These are phyloP conservation scores for Hanseniaspora nectarophila DNA, from an alignment of 805 yeast genomes.

Conservation along the genomic window DNA sequence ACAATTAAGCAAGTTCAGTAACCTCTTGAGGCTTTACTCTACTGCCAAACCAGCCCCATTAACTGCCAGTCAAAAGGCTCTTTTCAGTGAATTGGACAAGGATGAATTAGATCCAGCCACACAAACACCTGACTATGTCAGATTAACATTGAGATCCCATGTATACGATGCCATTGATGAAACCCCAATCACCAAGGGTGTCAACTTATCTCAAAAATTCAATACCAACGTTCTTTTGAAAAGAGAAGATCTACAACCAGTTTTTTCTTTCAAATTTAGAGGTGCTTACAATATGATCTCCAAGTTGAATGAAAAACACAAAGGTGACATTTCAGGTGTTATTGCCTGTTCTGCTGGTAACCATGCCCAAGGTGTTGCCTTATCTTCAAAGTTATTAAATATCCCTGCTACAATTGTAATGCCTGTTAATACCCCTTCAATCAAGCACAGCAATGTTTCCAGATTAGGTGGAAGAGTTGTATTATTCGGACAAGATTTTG, in stretches of 20 bases:
- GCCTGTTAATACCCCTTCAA: slow-evolving; percentile 96
- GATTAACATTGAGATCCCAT: slow-evolving; percentile 77
- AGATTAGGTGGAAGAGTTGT: slow-evolving; percentile 92
- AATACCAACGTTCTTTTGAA: slow-evolving; percentile 68
- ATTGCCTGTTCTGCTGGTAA: slow-evolving; percentile 98
- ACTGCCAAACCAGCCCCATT: neutral
- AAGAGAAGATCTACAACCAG: slow-evolving; percentile 89
- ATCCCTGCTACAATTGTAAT: slow-evolving; percentile 94
- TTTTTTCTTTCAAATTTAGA: slow-evolving; percentile 87
- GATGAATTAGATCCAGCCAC: slow-evolving; percentile 42
- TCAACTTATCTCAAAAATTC: slow-evolving; percentile 58
- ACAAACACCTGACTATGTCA: slow-evolving; percentile 84
- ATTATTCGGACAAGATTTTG: slow-evolving; percentile 85
- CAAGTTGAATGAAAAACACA: slow-evolving; percentile 43
- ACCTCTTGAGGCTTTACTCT: neutral
- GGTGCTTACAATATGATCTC: slow-evolving; percentile 98
- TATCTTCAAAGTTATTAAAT: slow-evolving; percentile 67
- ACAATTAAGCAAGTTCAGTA: neutral
- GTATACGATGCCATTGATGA: slow-evolving; percentile 93
- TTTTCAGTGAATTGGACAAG: slow-evolving; percentile 26
- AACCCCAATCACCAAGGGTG: slow-evolving; percentile 70
- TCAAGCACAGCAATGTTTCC: slow-evolving; percentile 82
- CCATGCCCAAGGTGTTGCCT: slow-evolving; percentile 99
- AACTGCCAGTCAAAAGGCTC: neutral
- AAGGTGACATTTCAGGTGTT: slow-evolving; percentile 46